phyloP scores from a whole-genome alignment of 2,329 filamentous ascomycete genomes.

The Neonectria sp. region DNA sequence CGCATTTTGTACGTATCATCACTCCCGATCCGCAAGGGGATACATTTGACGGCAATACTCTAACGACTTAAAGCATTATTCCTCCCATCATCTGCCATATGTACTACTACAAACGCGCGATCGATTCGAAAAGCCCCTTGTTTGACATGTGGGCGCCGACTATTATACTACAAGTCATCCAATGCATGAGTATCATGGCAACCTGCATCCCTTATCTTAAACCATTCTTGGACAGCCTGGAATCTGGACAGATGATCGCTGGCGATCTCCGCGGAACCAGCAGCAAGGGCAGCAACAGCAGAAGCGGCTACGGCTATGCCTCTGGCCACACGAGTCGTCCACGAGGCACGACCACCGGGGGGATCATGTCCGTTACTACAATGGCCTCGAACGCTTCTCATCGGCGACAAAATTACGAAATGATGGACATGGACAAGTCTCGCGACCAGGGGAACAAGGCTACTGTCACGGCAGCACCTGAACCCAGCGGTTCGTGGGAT shows the following conservation, averaged over 20 bases:
- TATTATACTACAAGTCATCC: slow-evolving; percentile 37
- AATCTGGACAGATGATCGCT: slow-evolving; percentile 40
- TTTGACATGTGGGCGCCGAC: slow-evolving; percentile 39
- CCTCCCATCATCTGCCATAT: slow-evolving; percentile 41
- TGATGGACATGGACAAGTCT: slow-evolving; percentile 35
- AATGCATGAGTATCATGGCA: slow-evolving; percentile 40
- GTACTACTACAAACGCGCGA: slow-evolving; percentile 31
- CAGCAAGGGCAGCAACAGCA: slow-evolving; percentile 31
- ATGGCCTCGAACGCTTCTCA: slow-evolving; percentile 32
- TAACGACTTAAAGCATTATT: slow-evolving; percentile 34
- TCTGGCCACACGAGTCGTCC: slow-evolving; percentile 10
- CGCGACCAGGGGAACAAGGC: slow-evolving; percentile 17
- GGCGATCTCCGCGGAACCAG: slow-evolving; percentile 33
- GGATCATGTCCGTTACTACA: slow-evolving; percentile 21
- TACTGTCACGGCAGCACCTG: slow-evolving; percentile 18
- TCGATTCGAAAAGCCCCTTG: slow-evolving; percentile 29
- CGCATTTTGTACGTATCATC: slow-evolving; percentile 25
- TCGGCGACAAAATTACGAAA: slow-evolving; percentile 35
- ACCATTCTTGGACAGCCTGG: slow-evolving; percentile 41
- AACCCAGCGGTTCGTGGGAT: slow-evolving; percentile 36
- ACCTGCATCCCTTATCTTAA: slow-evolving; percentile 43
- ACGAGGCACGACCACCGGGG: slow-evolving; percentile 6
- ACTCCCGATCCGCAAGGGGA: not conserved
- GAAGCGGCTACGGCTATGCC: slow-evolving; percentile 23
- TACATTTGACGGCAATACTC: not conserved